Evolutionary conservation across 257 asterid species (phyloP), one percentile per base, ranked within the genome.

Genomic region (Solanum neorickii): DNA sequence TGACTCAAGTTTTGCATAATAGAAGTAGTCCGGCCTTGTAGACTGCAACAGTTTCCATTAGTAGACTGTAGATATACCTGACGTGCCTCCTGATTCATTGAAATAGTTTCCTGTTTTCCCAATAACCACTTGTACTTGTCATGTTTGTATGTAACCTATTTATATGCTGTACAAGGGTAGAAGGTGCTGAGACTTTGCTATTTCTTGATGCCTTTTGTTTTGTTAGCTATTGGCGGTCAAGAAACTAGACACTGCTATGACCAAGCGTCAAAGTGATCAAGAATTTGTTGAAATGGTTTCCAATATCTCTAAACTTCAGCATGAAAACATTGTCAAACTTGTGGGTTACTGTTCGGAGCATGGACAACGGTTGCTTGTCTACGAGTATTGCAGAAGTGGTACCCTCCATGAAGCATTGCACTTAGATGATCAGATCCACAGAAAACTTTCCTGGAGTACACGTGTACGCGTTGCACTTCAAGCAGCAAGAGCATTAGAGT

Each of bases 401-500:
- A 94, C 96, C 14, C 96, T 97, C 56, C 90, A 95, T 21, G 98
- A 95, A 88, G 99, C 98, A 87, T 91, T 97, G 15, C 94, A 94
- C 91, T 78, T 91, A 82, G 98, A 93, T 87, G 94, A 91, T 44
- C 95, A 93, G 84, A 91, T 92, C 82, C 95, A 93, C 84, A 89
- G 90, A 88, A 93, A 91, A 89, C 96, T 97, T 84, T 91, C 99
- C 2, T 97, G 99, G 99, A 95, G 91, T 80, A 91, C 92, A 83
- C 98, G 99, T 89, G 90, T 95, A 88, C 90, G 89, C 42, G 74
- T 95, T 92, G 98, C 98, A 1, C 98, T 95, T 93, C 95, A 97
- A 92, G 98, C 99, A 88, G 99, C 99, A 75, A 90, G 91, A 90
- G 96, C 98, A 87, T 89, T 97, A 27, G 98, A 94, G 99, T 97